phyloP scores from a whole-genome alignment of 148 eudicot genomes.

The Spergularia bocconei region DNA sequence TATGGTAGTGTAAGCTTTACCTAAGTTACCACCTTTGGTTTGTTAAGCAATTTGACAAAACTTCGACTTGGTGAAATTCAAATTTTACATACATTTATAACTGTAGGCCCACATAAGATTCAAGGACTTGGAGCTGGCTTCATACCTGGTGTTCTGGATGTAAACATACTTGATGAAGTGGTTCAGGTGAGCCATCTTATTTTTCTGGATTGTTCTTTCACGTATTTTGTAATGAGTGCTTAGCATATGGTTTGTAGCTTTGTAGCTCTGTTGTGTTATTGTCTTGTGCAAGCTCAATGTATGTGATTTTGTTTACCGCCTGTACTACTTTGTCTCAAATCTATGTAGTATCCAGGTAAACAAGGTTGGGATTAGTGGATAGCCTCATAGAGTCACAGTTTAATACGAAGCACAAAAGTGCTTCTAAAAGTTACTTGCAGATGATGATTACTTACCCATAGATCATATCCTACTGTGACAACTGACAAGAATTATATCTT shows the following conservation, averaged over 20 bases:
- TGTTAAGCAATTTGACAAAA: background rate
- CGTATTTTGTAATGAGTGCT: background rate
- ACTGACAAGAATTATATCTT: too few relatives aligned
- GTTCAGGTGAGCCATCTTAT: constrained; percentile 48
- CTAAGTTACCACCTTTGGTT: too few relatives aligned
- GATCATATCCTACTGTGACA: too few relatives aligned
- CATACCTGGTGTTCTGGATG: constrained; percentile 64
- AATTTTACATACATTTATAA: background rate
- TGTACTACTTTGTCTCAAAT: background rate
- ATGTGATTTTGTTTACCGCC: background rate
- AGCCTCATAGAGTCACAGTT: too few relatives aligned
- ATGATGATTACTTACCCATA: too few relatives aligned
- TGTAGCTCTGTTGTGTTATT: background rate
- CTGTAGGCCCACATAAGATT: constrained; percentile 72
- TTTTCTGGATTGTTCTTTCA: background rate
- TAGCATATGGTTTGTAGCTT: constrained; percentile 4
- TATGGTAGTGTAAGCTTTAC: too few relatives aligned
- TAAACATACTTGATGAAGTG: constrained; percentile 60
- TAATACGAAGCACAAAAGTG: too few relatives aligned
- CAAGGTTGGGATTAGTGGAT: background rate
- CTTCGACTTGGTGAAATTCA: background rate
- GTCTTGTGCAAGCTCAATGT: background rate
- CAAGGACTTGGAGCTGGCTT: constrained; percentile 93
- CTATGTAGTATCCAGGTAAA: background rate
- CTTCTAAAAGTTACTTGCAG: too few relatives aligned